phyloP scores from a whole-genome alignment of 2,329 filamentous ascomycete species.

The Aspergillus unguis region DNA sequence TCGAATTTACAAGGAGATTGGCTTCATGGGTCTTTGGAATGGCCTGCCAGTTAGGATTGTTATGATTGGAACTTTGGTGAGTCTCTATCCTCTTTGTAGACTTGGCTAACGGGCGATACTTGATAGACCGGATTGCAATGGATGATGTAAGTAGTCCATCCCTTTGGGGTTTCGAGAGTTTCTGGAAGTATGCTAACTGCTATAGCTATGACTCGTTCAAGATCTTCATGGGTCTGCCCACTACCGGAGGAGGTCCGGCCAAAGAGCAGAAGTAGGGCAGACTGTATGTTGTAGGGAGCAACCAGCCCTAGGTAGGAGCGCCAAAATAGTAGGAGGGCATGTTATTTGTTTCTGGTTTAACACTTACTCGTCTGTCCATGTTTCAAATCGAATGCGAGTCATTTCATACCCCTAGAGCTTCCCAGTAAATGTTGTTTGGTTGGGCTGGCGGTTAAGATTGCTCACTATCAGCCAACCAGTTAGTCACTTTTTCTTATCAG shows the following conservation, averaged over 20 bases:
- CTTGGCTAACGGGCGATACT: slow-evolving; percentile 18
- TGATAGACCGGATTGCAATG: slow-evolving; percentile 73
- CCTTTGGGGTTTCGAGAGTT: background rate
- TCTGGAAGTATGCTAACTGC: slow-evolving; percentile 21
- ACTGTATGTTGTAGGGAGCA: background rate
- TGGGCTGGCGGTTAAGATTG: slow-evolving; percentile 4
- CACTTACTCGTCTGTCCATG: too few relatives aligned
- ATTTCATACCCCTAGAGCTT: background rate
- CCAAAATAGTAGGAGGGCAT: background rate
- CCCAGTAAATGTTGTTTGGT: background rate
- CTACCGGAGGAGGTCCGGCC: slow-evolving; percentile 66
- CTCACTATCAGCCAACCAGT: slow-evolving; percentile 12
- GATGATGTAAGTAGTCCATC: slow-evolving; percentile 70
- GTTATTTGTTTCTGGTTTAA: background rate
- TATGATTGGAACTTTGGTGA: slow-evolving; percentile 72
- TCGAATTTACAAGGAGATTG: slow-evolving; percentile 82
- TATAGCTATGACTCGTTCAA: slow-evolving; percentile 71
- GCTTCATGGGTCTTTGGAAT: slow-evolving; percentile 87
- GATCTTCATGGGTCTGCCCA: slow-evolving; percentile 83
- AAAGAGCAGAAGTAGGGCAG: slow-evolving; percentile 38
- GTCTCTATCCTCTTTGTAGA: slow-evolving; percentile 12
- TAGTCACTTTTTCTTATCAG: slow-evolving; percentile 16
- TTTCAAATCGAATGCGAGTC: background rate
- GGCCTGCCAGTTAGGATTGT: slow-evolving; percentile 81
- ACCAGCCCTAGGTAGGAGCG: background rate